These are phyloP conservation scores for Berberis thunbergii DNA, from an alignment of 164 flowering plant genomes.

Conservation along the genomic window DNA sequence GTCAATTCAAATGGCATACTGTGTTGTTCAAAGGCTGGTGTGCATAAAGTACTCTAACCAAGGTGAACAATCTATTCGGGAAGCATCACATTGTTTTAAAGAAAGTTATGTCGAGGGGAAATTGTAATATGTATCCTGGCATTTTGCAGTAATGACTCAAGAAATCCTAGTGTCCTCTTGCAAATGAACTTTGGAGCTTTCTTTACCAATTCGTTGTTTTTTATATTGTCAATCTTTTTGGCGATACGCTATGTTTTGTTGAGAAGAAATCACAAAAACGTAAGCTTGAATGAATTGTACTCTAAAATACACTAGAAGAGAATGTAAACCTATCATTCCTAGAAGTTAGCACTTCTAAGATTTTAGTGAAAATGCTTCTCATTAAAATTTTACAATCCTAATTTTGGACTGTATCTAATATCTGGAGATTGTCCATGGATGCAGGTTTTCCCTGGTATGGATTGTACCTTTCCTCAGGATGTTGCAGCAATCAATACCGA, in stretches of 20 bases:
- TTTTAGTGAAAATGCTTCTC: background rate
- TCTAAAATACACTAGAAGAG: too few relatives aligned
- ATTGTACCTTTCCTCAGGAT: constrained; percentile 35
- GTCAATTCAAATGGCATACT: constrained; percentile 48
- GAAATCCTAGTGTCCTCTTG: too few relatives aligned
- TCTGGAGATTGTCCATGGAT: constrained; percentile 3
- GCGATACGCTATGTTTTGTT: too few relatives aligned
- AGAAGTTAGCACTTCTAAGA: background rate
- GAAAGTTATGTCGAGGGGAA: constrained; percentile 49
- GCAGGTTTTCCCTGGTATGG: constrained; percentile 79
- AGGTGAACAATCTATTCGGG: constrained; percentile 59
- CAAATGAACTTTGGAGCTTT: too few relatives aligned
- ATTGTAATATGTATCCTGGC: constrained; percentile 14
- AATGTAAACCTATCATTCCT: too few relatives aligned
- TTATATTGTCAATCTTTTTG: too few relatives aligned
- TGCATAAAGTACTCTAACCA: constrained; percentile 84
- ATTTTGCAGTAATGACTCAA: too few relatives aligned
- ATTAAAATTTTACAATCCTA: background rate
- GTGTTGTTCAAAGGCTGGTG: constrained; percentile 62
- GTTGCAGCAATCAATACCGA: constrained; percentile 44
- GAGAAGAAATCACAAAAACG: too few relatives aligned
- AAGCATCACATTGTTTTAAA: constrained; percentile 75
- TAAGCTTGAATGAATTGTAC: too few relatives aligned
- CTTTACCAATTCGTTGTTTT: too few relatives aligned
- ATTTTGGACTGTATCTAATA: background rate